Evolutionary conservation across 441 rosid species (phyloP).

Genomic region (Adansonia grandidieri): DNA sequence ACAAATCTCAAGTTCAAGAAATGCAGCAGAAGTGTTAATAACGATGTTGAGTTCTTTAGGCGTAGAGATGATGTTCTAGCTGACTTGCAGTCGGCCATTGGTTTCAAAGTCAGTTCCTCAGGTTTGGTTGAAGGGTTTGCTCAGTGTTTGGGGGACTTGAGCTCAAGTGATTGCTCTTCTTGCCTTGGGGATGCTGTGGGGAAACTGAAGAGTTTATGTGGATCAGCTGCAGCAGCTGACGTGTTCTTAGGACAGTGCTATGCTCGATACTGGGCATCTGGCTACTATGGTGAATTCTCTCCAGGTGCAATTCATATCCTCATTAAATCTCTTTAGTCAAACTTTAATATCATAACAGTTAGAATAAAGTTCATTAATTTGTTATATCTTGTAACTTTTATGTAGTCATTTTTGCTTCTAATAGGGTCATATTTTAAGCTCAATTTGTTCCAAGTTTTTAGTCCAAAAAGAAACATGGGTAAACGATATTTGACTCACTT

Average conservation of each 20-base stretch:
- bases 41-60: conserved; percentile 54
- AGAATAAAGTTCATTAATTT: not conserved
- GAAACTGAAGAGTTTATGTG: conserved; percentile 58
- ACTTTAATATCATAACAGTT: not conserved
- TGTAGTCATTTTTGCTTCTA: not conserved
- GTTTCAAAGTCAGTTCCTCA: conserved; percentile 75
- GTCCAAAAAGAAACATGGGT: not conserved
- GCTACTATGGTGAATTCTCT: conserved; percentile 56
- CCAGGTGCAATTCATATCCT: conserved; percentile 39
- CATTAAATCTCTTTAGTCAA: not conserved
- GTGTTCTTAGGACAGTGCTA: conserved; percentile 70
- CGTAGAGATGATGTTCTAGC: conserved; percentile 65
- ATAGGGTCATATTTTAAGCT: not conserved
- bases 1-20: conserved; percentile 55
- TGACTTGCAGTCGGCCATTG: conserved; percentile 51
- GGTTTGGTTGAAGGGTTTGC: conserved; percentile 77
- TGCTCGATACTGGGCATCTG: conserved; percentile 80
- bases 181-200: conserved; percentile 59
- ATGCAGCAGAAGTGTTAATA: conserved; percentile 56
- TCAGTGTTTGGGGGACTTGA: conserved; percentile 71
- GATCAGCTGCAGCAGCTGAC: conserved; percentile 70
- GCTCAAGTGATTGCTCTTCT: conserved; percentile 49
- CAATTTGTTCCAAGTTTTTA: not conserved
- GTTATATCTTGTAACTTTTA: not conserved
- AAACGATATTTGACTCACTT: conserved; percentile 2